Conservation (phyloP, 345 rosid species). For the Camelina hispida region DNA sequence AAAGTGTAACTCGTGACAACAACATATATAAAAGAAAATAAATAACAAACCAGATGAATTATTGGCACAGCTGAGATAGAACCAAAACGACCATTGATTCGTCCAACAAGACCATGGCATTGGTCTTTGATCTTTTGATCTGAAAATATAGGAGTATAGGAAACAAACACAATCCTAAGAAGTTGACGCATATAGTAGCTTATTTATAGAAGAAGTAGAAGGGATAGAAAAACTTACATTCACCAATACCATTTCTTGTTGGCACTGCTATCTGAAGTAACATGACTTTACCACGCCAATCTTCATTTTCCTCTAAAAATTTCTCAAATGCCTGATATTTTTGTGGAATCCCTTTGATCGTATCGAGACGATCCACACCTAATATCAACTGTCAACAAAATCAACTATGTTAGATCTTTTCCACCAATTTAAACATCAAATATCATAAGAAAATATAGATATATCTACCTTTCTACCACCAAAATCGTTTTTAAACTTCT, state of each 20-base stretch:
- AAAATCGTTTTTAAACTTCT: slow-evolving; percentile 76
- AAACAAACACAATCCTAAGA: slow-evolving; percentile 1
- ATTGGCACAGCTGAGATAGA: slow-evolving; percentile 87
- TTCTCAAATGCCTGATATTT: slow-evolving; percentile 96
- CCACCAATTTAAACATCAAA: not conserved
- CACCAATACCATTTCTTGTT: slow-evolving; percentile 98
- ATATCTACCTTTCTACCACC: slow-evolving; percentile 79
- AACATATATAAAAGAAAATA: slow-evolving; percentile 14
- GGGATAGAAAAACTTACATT: slow-evolving; percentile 60
- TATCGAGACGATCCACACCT: slow-evolving; percentile 98
- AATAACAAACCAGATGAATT: slow-evolving; percentile 79
- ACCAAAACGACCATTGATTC: slow-evolving; percentile 97
- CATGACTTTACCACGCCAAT: slow-evolving; percentile 93
- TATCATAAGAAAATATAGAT: slow-evolving; percentile 1
- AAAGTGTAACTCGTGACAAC: slow-evolving; percentile 2
- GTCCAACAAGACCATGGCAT: slow-evolving; percentile 95
- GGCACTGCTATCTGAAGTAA: slow-evolving; percentile 98
- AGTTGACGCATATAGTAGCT: not conserved
- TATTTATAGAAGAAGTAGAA: not conserved
- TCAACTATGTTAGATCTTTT: not conserved
- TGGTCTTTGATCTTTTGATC: slow-evolving; percentile 95
- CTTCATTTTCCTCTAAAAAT: slow-evolving; percentile 88
- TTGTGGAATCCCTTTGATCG: slow-evolving; percentile 98
- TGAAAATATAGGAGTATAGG: not conserved
- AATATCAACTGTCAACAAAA: slow-evolving; percentile 73